Evolutionary conservation across 768 basidiomycete species (phyloP).

Genomic region (Pleurotus sapidus): DNA sequence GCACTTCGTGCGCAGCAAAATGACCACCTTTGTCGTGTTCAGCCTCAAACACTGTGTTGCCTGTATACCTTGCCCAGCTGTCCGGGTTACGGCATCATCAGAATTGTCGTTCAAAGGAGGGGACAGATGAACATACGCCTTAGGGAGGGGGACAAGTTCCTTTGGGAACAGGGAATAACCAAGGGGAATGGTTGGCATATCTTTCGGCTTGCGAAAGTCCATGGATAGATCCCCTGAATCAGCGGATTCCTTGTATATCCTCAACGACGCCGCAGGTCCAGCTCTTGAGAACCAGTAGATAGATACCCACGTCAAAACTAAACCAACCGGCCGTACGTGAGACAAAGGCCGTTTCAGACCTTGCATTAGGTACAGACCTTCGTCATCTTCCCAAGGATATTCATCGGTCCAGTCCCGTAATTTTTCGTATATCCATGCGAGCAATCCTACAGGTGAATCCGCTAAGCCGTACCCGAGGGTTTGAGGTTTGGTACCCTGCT

Average conservation of each 20-base stretch:
- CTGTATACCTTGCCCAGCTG: constrained; percentile 17
- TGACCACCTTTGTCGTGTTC: constrained; percentile 42
- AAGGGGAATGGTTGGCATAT: neutral
- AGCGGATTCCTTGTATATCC: constrained; percentile 53
- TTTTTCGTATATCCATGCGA: constrained; percentile 49
- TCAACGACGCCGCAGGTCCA: constrained; percentile 52
- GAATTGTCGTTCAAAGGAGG: neutral
- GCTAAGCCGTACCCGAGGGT: constrained; percentile 38
- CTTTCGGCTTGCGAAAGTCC: neutral
- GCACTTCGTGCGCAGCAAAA: constrained; percentile 42
- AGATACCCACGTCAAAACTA: constrained; percentile 61
- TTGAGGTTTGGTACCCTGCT: constrained; percentile 32
- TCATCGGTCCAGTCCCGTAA: constrained; percentile 44
- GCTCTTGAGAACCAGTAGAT: constrained; percentile 61
- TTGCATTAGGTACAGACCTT: neutral
- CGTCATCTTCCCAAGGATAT: constrained; percentile 52
- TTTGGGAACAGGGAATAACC: constrained; percentile 23
- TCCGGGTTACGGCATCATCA: neutral
- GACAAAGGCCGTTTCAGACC: neutral
- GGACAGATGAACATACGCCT: constrained; percentile 23
- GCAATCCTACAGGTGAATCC: constrained; percentile 42
- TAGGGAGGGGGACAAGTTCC: constrained; percentile 22
- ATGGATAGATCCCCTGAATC: constrained; percentile 10
- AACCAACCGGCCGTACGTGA: neutral
- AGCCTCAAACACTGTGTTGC: constrained; percentile 21